Percentiles rank a stretch among this genome's conserved stretches.
phyloP scores from a whole-genome alignment of 1,284 basidiomycete species.

The Neolentinus lepideus region DNA sequence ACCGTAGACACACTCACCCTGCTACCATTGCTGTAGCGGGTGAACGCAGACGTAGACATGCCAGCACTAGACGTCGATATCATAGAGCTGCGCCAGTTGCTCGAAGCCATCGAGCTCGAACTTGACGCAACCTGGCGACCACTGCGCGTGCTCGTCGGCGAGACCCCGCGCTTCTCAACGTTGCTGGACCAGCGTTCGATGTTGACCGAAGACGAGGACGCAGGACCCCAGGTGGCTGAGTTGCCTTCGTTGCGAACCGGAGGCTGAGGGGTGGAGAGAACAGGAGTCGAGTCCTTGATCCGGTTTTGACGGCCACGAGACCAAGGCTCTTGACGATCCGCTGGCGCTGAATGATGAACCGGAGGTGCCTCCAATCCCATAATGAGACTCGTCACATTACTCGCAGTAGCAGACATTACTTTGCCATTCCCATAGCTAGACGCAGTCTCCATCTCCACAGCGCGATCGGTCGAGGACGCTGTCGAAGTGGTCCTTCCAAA shows the following conservation, averaged over 20 bases:
- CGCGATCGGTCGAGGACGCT: constrained; percentile 7
- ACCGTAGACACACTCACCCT: constrained; percentile 65
- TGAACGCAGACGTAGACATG: constrained; percentile 64
- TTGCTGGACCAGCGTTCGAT: constrained; percentile 15
- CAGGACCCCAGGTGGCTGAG: constrained; percentile 24
- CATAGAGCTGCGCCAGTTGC: constrained; percentile 72
- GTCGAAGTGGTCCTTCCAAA: constrained; percentile 54
- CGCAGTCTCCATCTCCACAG: constrained; percentile 13
- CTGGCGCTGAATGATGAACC: constrained; percentile 12
- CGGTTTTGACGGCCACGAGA: constrained; percentile 5
- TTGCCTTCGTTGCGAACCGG: constrained; percentile 14
- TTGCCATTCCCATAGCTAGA: constrained; percentile 16
- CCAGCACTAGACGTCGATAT: constrained; percentile 35
- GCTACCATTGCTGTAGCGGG: constrained; percentile 72
- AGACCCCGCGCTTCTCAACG: constrained; percentile 35
- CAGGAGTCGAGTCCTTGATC: constrained; percentile 12
- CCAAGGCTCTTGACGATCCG: constrained; percentile 22
- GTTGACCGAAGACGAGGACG: constrained; percentile 10
- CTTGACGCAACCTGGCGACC: constrained; percentile 45
- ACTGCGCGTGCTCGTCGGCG: constrained; percentile 49
- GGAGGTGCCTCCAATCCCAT: constrained; percentile 52
- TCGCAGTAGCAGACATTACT: constrained; percentile 50
- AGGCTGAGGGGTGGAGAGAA: constrained; percentile 2
- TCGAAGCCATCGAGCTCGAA: constrained; percentile 51
- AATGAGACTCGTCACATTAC: constrained; percentile 62